Evolutionary conservation across 768 basidiomycete genomes (phyloP).

Genomic region (Coprinopsis sp.): DNA sequence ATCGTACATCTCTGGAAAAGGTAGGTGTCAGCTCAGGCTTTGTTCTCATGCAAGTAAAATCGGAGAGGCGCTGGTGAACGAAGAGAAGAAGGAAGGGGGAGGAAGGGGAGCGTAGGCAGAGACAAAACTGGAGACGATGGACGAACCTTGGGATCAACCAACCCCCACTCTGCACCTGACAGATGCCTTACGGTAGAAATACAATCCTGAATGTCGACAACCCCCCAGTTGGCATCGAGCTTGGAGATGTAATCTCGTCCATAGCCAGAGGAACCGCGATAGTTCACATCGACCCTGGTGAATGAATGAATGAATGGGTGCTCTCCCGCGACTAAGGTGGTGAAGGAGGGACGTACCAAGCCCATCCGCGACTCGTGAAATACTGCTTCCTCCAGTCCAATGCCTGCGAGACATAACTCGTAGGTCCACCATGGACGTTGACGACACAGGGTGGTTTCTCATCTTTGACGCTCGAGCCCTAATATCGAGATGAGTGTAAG

Average conservation of each 20-base stretch:
- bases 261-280: slow-evolving; percentile 71
- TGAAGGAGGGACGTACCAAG: slow-evolving; percentile 43
- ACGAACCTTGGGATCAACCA: no score
- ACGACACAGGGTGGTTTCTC: slow-evolving; percentile 69
- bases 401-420: slow-evolving; percentile 39
- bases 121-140: no score
- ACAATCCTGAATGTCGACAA: slow-evolving; percentile 70
- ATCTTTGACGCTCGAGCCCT: slow-evolving; percentile 37
- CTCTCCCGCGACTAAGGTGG: background rate
- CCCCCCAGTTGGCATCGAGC: slow-evolving; percentile 64
- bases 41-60: no score
- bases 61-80: slow-evolving; percentile 49
- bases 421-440: slow-evolving; percentile 71
- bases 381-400: slow-evolving; percentile 54
- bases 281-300: slow-evolving; percentile 66
- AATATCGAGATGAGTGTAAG: no score
- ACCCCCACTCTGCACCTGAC: no score
- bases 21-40: no score
- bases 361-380: slow-evolving; percentile 68
- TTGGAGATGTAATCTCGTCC: slow-evolving; percentile 63
- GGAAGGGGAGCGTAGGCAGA: no score
- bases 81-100: slow-evolving; percentile 39
- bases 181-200: slow-evolving; percentile 58
- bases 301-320: slow-evolving; percentile 12
- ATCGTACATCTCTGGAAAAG: slow-evolving; percentile 68